Percentiles rank a stretch among this genome's conserved stretches.
Evolutionary conservation across 169 alveolate genomes (phyloP).

Genomic region (Babesia bigemina): DNA sequence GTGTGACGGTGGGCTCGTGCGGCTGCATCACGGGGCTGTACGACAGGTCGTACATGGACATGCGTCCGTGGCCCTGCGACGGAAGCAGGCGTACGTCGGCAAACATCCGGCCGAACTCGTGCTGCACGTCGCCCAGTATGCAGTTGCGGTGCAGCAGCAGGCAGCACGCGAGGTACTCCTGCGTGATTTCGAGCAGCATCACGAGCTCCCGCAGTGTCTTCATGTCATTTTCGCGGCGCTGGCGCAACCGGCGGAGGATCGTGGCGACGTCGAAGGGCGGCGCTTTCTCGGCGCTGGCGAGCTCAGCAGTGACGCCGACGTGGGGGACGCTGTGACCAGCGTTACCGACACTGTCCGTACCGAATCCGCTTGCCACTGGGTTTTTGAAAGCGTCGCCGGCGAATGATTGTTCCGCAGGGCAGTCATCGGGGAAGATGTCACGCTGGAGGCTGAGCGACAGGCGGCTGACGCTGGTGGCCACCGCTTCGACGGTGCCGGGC

Average conservation of each 20-base stretch:
- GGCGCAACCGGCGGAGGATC: neutral
- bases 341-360: neutral
- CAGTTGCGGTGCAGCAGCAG: conserved; percentile 42
- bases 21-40: conserved; percentile 3
- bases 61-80: conserved; percentile 6
- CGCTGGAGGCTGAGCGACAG: conserved; percentile 28
- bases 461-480: conserved; percentile 21
- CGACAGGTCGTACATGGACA: conserved; percentile 9
- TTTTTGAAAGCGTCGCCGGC: neutral
- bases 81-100: conserved; percentile 36
- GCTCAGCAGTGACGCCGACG: neutral
- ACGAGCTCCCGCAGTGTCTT: conserved; percentile 41
- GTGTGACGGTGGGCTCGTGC: conserved; percentile 27
- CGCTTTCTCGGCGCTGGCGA: neutral
- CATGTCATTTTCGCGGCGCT: conserved; percentile 35
- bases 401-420: neutral
- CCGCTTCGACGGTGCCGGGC: neutral
- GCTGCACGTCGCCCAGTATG: conserved; percentile 44
- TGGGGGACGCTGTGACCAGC: neutral
- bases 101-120: conserved; percentile 46
- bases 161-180: conserved; percentile 58
- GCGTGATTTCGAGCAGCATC: conserved; percentile 50
- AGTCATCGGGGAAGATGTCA: conserved; percentile 31
- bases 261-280: neutral
- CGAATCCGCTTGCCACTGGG: neutral